Percentiles rank a stretch among this genome's conserved stretches.
Evolutionary conservation across 202 grass and related monocot species (phyloP).

Genomic region (Bolboschoenoplectus hybrid): DNA sequence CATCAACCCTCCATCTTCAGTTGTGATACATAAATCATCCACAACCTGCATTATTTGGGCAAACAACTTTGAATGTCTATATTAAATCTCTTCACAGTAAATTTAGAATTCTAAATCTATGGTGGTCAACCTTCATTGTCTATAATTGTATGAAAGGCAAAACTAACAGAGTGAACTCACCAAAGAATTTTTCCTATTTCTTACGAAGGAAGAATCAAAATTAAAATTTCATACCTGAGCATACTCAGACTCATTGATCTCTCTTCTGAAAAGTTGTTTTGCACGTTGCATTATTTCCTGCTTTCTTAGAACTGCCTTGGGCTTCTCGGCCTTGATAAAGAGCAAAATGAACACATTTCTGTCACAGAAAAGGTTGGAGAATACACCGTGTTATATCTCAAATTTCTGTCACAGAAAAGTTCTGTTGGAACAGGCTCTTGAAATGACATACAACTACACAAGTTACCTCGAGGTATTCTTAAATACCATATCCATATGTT

Average conservation of each 20-base stretch:
- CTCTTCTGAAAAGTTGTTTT: slow-evolving; percentile 19
- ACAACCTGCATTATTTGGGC: slow-evolving; percentile 33
- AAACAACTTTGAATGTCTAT: neutral
- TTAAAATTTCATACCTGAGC: slow-evolving; percentile 32
- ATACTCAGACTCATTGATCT: slow-evolving; percentile 39
- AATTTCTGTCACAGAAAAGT: neutral
- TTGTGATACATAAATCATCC: slow-evolving; percentile 37
- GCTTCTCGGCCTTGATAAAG: slow-evolving; percentile 7
- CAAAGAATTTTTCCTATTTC: neutral
- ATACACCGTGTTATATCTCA: neutral
- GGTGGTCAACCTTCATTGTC: neutral
- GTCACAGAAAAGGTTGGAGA: slow-evolving; percentile 3
- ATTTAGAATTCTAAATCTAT: neutral
- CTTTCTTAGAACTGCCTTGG: slow-evolving; percentile 35
- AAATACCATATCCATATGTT: neutral
- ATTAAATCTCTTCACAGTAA: neutral
- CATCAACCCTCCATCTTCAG: slow-evolving; percentile 38
- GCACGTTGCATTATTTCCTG: slow-evolving; percentile 35
- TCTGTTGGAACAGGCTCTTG: slow-evolving; percentile 8
- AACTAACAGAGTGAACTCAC: neutral
- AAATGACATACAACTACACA: slow-evolving; percentile 11
- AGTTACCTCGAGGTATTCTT: neutral
- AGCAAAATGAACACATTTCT: slow-evolving; percentile 41
- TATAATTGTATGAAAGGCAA: neutral
- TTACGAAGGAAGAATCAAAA: neutral